These are phyloP conservation scores for Flaveria trinervia DNA, from an alignment of 129 eudicot species.

Conservation along the genomic window DNA sequence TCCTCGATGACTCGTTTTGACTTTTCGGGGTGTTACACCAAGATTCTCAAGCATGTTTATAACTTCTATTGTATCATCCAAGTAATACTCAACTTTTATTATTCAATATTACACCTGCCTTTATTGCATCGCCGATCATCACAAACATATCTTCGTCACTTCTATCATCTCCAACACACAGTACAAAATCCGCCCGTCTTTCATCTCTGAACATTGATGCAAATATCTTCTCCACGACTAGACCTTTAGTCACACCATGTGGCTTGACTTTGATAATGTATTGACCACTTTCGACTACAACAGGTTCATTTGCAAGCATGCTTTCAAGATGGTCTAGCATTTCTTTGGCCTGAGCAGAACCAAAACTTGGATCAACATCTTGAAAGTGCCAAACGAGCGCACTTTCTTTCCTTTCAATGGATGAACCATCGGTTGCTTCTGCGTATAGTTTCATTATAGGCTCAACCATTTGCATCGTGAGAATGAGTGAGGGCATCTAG, in stretches of 20 bases:
- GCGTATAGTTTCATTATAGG: slow-evolving; percentile 58
- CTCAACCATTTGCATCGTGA: slow-evolving; percentile 64
- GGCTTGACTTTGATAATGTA: slow-evolving; percentile 58
- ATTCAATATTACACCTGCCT: slow-evolving; percentile 36
- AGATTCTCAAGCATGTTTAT: slow-evolving; percentile 57
- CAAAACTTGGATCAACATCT: slow-evolving; percentile 59
- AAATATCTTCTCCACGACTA: slow-evolving; percentile 60
- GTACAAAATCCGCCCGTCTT: slow-evolving; percentile 62
- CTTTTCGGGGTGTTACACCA: too few relatives aligned
- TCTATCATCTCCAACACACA: slow-evolving; percentile 72
- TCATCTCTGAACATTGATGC: slow-evolving; percentile 43
- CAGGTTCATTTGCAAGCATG: slow-evolving; percentile 65
- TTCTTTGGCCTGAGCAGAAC: slow-evolving; percentile 62
- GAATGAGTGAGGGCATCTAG: too few relatives aligned
- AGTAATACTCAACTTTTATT: slow-evolving; percentile 52
- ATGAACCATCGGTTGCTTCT: slow-evolving; percentile 63
- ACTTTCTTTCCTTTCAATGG: slow-evolving; percentile 53
- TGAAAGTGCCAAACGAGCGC: slow-evolving; percentile 61
- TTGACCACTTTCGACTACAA: slow-evolving; percentile 59
- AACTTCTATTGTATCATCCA: slow-evolving; percentile 67
- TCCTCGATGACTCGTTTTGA: too few relatives aligned
- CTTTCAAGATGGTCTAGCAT: slow-evolving; percentile 67
- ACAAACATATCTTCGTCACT: slow-evolving; percentile 79
- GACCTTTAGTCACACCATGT: slow-evolving; percentile 69
- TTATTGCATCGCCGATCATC: slow-evolving; percentile 53